Evolutionary conservation across 768 basidiomycete genomes (phyloP), one percentile per base, ranked within the genome.

Genomic region (Daedalea quercina): DNA sequence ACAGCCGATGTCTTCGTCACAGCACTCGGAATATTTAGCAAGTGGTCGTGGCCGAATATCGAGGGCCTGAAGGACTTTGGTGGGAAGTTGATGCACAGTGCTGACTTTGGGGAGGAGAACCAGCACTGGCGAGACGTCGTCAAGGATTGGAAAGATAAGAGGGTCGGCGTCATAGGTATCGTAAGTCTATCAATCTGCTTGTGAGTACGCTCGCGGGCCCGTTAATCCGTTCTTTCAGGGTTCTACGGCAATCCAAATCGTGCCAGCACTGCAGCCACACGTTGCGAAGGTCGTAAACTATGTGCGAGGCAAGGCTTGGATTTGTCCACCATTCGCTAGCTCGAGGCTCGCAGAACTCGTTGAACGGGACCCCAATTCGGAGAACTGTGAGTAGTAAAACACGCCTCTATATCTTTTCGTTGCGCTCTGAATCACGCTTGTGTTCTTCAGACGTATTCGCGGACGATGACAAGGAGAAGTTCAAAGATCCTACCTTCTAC

Each of bases 41-140:
- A 78, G 8, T 85, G 82, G 82, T 70, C 73, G 24, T 86, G 83
- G 85, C 86, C 85, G 2, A 75, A 82, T 44, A 84, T 87, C 42
- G 63, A 69, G 11, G 84, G 83, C 3, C 62, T 85, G 26, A 66
- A 78, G 17, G 69, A 65, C 9, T 87, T 82, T 66, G 68, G 74
- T 54, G 86, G 85, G 3, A 71, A 68, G 47, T 63, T 85, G 13
- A 65, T 83, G 0, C 86, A 89, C 57, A 81, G 79, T 19, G 85
- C 84, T 0, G 63, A 75, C 1, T 85, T 84, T 79, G 75, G 79
- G 15, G 68, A 69, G 20, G 57, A 55, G 12, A 58, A 59, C 19
- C 63, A 63, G 34, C 59, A 58, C 3, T 77, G 74, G 76, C 63
- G 73, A 59, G 74, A 75, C 9, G 75, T 70, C 12, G 72, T 75